Percentiles rank a stretch among this genome's conserved stretches.
Evolutionary conservation across 257 asterid genomes (phyloP).

Genomic region (Forsythia viridissima): DNA sequence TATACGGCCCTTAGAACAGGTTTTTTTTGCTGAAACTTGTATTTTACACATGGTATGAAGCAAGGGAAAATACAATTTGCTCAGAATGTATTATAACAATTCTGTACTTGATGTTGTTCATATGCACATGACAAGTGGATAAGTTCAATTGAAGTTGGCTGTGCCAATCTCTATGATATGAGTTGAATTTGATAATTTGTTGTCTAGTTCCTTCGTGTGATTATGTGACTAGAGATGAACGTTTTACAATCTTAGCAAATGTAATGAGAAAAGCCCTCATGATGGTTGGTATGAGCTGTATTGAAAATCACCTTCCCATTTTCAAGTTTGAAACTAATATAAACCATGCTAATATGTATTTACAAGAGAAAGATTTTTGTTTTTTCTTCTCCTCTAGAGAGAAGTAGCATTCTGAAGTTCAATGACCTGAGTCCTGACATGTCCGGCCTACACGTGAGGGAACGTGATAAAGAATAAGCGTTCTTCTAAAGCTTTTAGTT

Average conservation of each 20-base stretch:
- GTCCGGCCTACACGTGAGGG: not conserved
- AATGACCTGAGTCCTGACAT: not conserved
- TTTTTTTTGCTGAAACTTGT: not conserved
- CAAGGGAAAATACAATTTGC: not conserved
- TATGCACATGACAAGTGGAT: not conserved
- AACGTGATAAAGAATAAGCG: not conserved
- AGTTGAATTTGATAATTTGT: not conserved
- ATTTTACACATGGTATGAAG: not conserved
- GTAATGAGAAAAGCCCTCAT: not conserved
- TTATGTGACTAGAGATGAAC: not conserved
- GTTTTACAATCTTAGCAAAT: not conserved
- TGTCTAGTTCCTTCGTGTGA: not conserved
- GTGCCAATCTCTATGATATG: not conserved
- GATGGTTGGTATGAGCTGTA: not conserved
- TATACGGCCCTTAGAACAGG: not conserved
- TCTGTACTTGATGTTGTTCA: not conserved
- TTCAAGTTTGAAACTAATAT: not conserved
- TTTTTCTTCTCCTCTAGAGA: not conserved
- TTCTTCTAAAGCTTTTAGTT: not conserved
- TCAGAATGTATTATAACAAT: not conserved
- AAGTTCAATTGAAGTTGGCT: constrained; percentile 13
- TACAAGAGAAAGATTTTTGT: not conserved
- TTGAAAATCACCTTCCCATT: constrained; percentile 7
- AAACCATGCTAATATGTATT: not conserved
- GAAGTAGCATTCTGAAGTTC: constrained; percentile 3